A percentile compares a stretch with the other conserved stretches of the same genome.
These are phyloP conservation scores for Candida sithepensis DNA, from an alignment of 805 yeast species.

Conservation along the genomic window DNA sequence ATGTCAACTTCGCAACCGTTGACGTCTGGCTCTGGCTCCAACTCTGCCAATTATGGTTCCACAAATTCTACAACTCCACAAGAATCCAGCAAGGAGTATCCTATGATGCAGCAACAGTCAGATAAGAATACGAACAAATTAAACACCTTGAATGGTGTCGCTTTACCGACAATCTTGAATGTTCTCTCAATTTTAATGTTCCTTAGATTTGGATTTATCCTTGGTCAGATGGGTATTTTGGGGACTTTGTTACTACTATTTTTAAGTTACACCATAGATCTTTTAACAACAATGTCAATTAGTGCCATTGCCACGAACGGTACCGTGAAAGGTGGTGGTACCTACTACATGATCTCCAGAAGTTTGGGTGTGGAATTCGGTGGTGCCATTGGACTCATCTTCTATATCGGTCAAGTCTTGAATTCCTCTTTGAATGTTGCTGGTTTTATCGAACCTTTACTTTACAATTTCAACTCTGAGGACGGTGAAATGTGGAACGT, in stretches of 20 bases:
- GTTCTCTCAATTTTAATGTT: conserved; percentile 94
- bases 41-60: background rate
- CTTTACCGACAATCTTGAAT: conserved; percentile 89
- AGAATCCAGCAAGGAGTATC: background rate
- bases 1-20: background rate
- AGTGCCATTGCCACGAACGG: conserved; percentile 98
- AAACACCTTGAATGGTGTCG: conserved; percentile 85
- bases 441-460: conserved; percentile 88
- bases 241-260: conserved; percentile 69
- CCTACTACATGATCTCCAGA: conserved; percentile 94
- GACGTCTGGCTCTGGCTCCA: background rate
- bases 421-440: conserved; percentile 92
- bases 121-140: conserved; percentile 40
- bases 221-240: conserved; percentile 89
- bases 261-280: conserved; percentile 74
- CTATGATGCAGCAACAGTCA: background rate
- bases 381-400: conserved; percentile 93
- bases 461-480: conserved; percentile 67
- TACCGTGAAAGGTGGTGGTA: conserved; percentile 97
- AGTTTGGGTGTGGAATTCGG: conserved; percentile 98
- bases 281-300: conserved; percentile 82
- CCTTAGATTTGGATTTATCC: conserved; percentile 87
- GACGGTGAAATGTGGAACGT: conserved; percentile 53
- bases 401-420: conserved; percentile 89
- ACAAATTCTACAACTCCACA: background rate